Evolutionary conservation across 257 asterid species (phyloP).

Genomic region (Rhazya stricta): DNA sequence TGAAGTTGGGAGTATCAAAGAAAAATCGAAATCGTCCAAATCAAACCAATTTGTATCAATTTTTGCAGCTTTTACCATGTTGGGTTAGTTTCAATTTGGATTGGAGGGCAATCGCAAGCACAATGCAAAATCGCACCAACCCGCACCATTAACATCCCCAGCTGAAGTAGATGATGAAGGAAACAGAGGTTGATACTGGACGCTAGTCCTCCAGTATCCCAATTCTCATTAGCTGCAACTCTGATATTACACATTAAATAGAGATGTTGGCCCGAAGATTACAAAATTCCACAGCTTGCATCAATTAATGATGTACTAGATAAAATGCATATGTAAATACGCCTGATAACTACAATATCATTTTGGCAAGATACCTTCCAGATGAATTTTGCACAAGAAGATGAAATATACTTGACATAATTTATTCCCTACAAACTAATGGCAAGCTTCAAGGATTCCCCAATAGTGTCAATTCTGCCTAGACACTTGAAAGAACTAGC

Average conservation of each 20-base stretch:
- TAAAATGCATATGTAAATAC: not conserved
- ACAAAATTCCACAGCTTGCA: not conserved
- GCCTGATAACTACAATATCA: constrained; percentile 8
- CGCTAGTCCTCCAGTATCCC: too few species aligned
- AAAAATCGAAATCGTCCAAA: too few species aligned
- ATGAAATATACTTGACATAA: constrained; percentile 1
- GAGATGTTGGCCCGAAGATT: not conserved
- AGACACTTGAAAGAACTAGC: not conserved
- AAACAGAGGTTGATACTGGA: too few species aligned
- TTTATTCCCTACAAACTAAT: constrained; percentile 4
- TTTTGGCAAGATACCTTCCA: not conserved
- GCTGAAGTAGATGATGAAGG: too few species aligned
- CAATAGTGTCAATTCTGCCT: not conserved
- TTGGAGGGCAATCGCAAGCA: too few species aligned
- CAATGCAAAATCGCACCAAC: too few species aligned
- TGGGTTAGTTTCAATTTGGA: too few species aligned
- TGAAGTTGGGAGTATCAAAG: too few species aligned
- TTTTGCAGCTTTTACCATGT: too few species aligned
- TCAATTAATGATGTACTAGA: not conserved
- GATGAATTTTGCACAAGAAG: constrained; percentile 9
- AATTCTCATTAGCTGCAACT: too few species aligned
- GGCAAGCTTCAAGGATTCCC: not conserved
- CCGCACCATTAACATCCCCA: too few species aligned
- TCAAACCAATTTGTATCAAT: too few species aligned
- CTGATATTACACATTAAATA: not conserved